A percentile compares a stretch with the other conserved stretches of the same genome.
phyloP scores from a whole-genome alignment of 805 yeast species.

The Suhomyces emberorum region DNA sequence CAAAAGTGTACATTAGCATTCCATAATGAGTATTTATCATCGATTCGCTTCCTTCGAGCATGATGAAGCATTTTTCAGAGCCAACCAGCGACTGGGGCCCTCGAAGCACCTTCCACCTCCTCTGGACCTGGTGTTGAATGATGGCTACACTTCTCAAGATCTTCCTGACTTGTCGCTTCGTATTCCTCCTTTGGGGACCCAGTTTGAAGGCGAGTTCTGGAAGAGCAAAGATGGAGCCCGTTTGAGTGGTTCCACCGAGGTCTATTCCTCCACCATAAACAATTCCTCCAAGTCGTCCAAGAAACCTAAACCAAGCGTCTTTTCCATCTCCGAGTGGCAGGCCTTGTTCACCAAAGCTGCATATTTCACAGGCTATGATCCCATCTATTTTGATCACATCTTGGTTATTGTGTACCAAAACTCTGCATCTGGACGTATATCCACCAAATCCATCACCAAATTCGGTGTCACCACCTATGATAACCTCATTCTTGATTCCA shows the following conservation, averaged over 20 bases:
- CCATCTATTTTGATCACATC: conserved; percentile 41
- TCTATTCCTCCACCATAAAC: neutral
- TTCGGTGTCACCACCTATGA: conserved; percentile 65
- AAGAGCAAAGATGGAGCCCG: neutral
- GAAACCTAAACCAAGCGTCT: neutral
- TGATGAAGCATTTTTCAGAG: conserved; percentile 19
- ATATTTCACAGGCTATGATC: conserved; percentile 51
- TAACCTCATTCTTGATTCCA: conserved; percentile 52
- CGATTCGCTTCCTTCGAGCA: conserved; percentile 39
- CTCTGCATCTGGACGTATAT: conserved; percentile 42
- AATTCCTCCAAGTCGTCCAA: neutral
- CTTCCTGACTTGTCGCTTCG: neutral
- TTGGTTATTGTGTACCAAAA: conserved; percentile 51
- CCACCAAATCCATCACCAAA: conserved; percentile 54
- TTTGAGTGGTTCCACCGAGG: neutral
- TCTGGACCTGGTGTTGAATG: neutral
- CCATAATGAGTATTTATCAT: conserved; percentile 34
- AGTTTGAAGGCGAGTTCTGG: conserved; percentile 1
- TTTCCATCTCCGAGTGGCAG: conserved; percentile 34
- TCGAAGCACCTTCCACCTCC: neutral
- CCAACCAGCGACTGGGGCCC: no score
- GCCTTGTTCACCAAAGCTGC: conserved; percentile 47
- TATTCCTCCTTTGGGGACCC: conserved; percentile 7
- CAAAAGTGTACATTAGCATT: no score
- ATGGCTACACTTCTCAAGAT: neutral